A percentile compares a stretch with the other conserved stretches of the same genome.
Evolutionary conservation across 176 grass and related monocot species (phyloP).

Genomic region (Cymbopogon citratus): DNA sequence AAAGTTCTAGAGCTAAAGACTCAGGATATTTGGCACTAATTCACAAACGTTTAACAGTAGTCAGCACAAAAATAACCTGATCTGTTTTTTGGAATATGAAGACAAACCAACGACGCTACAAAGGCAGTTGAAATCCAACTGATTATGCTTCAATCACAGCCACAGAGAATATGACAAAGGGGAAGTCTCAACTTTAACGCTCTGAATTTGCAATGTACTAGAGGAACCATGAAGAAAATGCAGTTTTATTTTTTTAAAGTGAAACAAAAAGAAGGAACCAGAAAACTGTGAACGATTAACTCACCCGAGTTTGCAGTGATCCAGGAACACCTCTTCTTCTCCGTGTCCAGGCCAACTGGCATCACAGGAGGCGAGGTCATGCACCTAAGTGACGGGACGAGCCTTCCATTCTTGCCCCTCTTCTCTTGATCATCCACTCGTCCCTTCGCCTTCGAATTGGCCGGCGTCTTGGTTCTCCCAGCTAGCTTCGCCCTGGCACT

Average conservation of each 20-base stretch:
- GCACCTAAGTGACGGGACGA: background rate
- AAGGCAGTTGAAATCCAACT: background rate
- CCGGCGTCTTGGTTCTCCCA: background rate
- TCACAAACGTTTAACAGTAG: background rate
- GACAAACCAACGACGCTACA: background rate
- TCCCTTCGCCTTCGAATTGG: background rate
- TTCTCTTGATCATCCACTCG: background rate
- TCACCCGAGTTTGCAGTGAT: constrained; percentile 49
- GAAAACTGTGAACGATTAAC: background rate
- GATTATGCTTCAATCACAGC: background rate
- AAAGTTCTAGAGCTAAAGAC: background rate
- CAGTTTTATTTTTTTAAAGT: background rate
- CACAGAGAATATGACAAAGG: background rate
- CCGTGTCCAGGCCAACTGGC: background rate
- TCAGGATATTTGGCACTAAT: background rate
- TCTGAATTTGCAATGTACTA: background rate
- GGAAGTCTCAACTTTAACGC: background rate
- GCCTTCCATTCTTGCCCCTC: background rate
- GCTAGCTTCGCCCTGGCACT: background rate
- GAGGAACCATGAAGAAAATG: background rate
- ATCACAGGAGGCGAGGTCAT: background rate
- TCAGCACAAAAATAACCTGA: background rate
- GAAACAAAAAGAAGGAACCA: background rate
- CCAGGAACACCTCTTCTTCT: constrained; percentile 40
- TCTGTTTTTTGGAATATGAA: background rate